Base-by-base conservation (phyloP, 2,329 filamentous ascomycete species). In the Aspergillus pseudoterreus region DNA sequence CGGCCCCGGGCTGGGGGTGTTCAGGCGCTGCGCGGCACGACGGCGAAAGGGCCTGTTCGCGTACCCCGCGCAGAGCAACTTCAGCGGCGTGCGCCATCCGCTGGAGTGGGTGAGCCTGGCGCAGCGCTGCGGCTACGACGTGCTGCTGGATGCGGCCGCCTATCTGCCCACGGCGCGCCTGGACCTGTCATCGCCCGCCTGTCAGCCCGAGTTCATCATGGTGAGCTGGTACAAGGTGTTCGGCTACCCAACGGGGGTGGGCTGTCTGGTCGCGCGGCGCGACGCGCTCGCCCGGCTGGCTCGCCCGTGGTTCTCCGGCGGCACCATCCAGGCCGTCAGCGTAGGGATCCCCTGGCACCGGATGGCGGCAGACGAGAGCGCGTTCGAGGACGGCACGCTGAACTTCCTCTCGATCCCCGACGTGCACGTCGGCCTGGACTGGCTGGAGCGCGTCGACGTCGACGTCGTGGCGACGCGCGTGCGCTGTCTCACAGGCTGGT, bases 221-320 rank as follows among this genome's bases (percentile, higher is more conserved):
- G 32, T 53, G 8, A 53, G 51, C 47, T 53, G 51, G 51, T 53
- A 53, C 51, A 53, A 53, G 15, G 22, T 53, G 11, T 53, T 53
- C 14, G 51, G 51, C 3, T 53, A 50, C 35, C 51, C 51, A 17
- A 53, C 51, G 1, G 51, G 51, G 3, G 27, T 53, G 12, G 51
- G 51, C 4, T 53, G 51, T 17, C 51, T 53, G n/a, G 42, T 53
- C 17, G 51, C 51, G 3, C 51, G 47, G 6, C 47, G 47, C 5
- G 51, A 53, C 38, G 43, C 51, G 1, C 43, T 53, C 5, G 24
- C 6, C 4, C 42, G 51, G 10, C 47, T 53, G 21, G 36, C 47
- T n/a, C 51, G 51, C 9, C 51, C 51, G 10, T 53, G 51, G 51
- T 53, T 53, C 38, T 49, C 51, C 2, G 51, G 51, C 3, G 51